Base-by-base conservation (phyloP, 352 stramenopile genomes). In the Globisporangium nunn region DNA sequence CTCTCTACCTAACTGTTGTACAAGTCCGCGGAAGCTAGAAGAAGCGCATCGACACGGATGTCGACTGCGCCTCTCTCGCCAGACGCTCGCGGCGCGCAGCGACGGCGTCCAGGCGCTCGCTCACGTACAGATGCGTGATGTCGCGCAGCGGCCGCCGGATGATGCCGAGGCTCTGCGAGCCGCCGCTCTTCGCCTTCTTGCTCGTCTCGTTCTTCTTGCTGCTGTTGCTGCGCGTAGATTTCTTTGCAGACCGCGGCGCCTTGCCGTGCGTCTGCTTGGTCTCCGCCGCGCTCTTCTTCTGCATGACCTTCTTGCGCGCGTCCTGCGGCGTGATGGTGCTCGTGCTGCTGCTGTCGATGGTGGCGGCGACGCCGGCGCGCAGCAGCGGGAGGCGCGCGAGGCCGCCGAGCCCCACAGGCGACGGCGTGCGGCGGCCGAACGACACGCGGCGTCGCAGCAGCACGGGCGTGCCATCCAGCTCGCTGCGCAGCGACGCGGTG, bases 91-190 rank as follows among this genome's bases (percentile, higher is more conserved):
- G 14, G 62, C 58, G 51, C 3, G 18, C 28, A 5, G 58, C 39
- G 14, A 31, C 45, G 14, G 47, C 28, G n/a, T 23, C 59, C 58
- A 52, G 39, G 3, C 58, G 66, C 46, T 78, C 64, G 61, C 74
- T 70, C 56, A 84, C 67, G 46, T 79, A 88, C 30, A 87, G 57
- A 61, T 87, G 76, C 18, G 75, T 87, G 54, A 88, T 87, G 54
- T 88, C 78, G 43, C 80, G 71, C 57, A 88, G 59, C 39, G 78
- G 78, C 17, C 68, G 62, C 2, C 78, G 72, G 60, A 72, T 75
- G 41, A 59, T 63, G 10, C 59, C 54, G 53, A 64, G 31, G 54
- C 49, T 63, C 48, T 59, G 56, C 44, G 61, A 52, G 0, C 46
- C n/a, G 28, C 46, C 2, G 30, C 31, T 17, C 50, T 14, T 41